Evolutionary conservation across 2,329 filamentous ascomycete species (phyloP).

Genomic region (Clonostachys rosea): DNA sequence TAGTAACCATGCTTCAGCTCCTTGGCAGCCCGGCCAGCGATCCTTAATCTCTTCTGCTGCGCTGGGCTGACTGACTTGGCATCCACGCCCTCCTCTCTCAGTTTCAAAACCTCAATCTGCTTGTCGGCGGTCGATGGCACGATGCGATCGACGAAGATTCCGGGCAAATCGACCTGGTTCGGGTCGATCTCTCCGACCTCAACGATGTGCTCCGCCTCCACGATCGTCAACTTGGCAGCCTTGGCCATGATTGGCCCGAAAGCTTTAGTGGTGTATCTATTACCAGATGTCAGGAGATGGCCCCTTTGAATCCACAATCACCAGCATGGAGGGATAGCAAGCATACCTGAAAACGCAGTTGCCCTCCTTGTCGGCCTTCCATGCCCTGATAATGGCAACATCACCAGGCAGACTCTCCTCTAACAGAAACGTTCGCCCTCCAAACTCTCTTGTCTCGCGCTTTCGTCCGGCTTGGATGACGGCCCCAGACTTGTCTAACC

Average conservation of each 20-base stretch:
- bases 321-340: constrained; percentile 17
- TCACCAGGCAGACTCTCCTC: constrained; percentile 73
- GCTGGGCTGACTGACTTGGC: constrained; percentile 28
- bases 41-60: constrained; percentile 59
- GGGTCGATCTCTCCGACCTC: constrained; percentile 68
- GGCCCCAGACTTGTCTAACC: constrained; percentile 52
- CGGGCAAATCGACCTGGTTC: constrained; percentile 72
- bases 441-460: constrained; percentile 69
- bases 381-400: constrained; percentile 71
- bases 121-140: constrained; percentile 69
- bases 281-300: neutral
- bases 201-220: constrained; percentile 83
- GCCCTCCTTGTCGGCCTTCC: constrained; percentile 70
- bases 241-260: constrained; percentile 78
- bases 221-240: constrained; percentile 71
- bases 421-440: constrained; percentile 70
- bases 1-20: constrained; percentile 79
- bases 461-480: constrained; percentile 60
- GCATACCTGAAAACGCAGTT: constrained; percentile 73
- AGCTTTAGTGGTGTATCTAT: constrained; percentile 66
- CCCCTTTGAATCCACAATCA: neutral
- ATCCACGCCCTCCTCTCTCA: constrained; percentile 37
- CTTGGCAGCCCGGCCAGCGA: constrained; percentile 71
- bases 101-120: constrained; percentile 65
- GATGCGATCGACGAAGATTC: constrained; percentile 79